Evolutionary conservation across 139 green algal species (phyloP), one percentile per base, ranked within the genome.

Genomic region (Coccomyxa sp.): DNA sequence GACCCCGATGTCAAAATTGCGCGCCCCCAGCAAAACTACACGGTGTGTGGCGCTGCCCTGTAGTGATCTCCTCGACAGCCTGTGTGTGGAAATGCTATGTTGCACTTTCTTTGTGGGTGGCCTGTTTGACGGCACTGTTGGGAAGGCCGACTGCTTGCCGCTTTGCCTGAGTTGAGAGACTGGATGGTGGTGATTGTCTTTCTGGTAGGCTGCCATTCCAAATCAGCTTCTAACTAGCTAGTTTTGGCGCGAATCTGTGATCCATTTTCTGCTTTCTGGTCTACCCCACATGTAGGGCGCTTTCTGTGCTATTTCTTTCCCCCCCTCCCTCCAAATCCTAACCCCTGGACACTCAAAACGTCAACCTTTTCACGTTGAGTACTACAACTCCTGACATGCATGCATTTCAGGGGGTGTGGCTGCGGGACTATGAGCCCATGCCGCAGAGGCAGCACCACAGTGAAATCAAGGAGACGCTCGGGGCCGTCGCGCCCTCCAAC

Each of bases 1-100:
- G 97, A 99, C 90, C 95, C 95, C 4, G 96, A 99, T 88, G 96
- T 90, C 79, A 98, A 98, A 86, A 99, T 99, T 87, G 89, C 98
- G 32, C 91, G 97, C 16, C 97, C 97, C 16, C 97, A 99, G 92
- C 96, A 99, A 94, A 95, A 98, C 88, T 98, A 98, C 89, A 80
- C 88, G 80, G 90, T 88, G 76, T 23, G 76, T 23, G 28, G 13
- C 79, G 30, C 71, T 77, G 71, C 23, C n/a, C 31, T 45, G 10
- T 13, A n/a, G 13, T 10, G 21, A 59, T 15, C 13, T 16, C 76
- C 76, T 67, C 12, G 16, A 67, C n/a, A 31, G n/a, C 21, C 31
- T 1, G 18, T 45, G 23, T 79, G 74, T 28, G 9, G 27, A 45
- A 7, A 15, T 79, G 74, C n/a, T 18, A 12, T 27, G 18, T 31